Evolutionary conservation across 192 early-diverging fungal genomes (phyloP), one percentile per base, ranked within the genome.

Genomic region (Rhizophagus clarus): DNA sequence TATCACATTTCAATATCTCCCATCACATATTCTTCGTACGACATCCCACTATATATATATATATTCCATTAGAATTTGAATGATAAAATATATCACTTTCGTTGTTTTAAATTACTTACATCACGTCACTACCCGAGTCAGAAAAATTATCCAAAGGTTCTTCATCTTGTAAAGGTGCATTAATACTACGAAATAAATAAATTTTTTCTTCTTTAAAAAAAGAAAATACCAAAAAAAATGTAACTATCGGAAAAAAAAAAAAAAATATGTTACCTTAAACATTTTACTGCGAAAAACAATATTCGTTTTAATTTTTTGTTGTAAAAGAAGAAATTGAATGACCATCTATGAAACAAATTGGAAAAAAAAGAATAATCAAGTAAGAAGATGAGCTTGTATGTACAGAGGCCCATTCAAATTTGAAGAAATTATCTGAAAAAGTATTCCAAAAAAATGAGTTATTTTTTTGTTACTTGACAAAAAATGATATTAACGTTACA

Each of bases 251-350:
- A 45, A 78, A 76, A 47, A 66, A 7, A 47, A 10, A 8, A 49
- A 49, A 20, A 42, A 29, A 62, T 29, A 26, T 14, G 60, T 61
- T 95, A 96, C 94, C 95, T 97, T 74, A 96, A 91, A 64, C 96
- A 94, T 80, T 93, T 89, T 31, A 93, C 93, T 1, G 95, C 96
- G 81, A 99, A 95, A 82, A 97, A 98, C 15, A 99, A 89, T 49
- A 99, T 94, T 64, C 96, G 88, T 83, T 96, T 97, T 81, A 96
- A 83, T 80, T 92, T 92, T 75, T 92, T 90, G 84, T 99, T 98
- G 79, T 94, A 94, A 87, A 99, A 98, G 82, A 99, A 98, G 89
- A 96, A 97, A 90, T 99, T 96, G 84, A 97, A 95, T 37, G 95
- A 95, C 97, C 95, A 97, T 63, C 95, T 96, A 79, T 31, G 49